These are phyloP conservation scores for Umbelopsis sp. DNA, from an alignment of 192 early-diverging fungal genomes.

Conservation along the genomic window DNA sequence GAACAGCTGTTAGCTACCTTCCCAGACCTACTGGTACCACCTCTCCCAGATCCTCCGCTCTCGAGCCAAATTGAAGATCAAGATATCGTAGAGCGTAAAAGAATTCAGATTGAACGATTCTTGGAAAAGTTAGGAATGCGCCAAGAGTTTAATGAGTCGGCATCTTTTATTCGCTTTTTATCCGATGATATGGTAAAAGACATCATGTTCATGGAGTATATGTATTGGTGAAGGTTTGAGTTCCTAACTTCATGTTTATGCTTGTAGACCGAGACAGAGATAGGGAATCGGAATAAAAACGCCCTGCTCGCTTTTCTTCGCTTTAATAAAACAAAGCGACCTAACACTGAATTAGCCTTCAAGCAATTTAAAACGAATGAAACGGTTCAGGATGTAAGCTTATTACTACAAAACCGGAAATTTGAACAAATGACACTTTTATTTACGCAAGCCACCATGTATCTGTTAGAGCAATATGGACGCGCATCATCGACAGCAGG, in stretches of 20 bases:
- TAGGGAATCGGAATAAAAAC: slow-evolving; percentile 40
- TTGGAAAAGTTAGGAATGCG: slow-evolving; percentile 44
- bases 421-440: neutral
- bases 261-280: slow-evolving; percentile 45
- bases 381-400: slow-evolving; percentile 48
- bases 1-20: slow-evolving; percentile 35
- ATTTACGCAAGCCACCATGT: no score
- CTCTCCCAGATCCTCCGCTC: slow-evolving; percentile 46
- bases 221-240: no score
- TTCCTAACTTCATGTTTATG: neutral
- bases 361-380: slow-evolving; percentile 47
- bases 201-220: neutral
- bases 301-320: slow-evolving; percentile 47
- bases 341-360: slow-evolving; percentile 44
- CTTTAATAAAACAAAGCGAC: slow-evolving; percentile 48
- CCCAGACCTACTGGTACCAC: slow-evolving; percentile 44
- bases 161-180: slow-evolving; percentile 49
- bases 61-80: slow-evolving; percentile 49
- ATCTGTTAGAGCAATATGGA: slow-evolving; percentile 18
- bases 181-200: slow-evolving; percentile 54
- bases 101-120: slow-evolving; percentile 47
- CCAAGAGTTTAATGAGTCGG: slow-evolving; percentile 36
- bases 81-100: slow-evolving; percentile 56
- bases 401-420: neutral
- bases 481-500: slow-evolving; percentile 32